Base-by-base conservation (phyloP, 2,329 filamentous ascomycete species). In the Alternaria panax region DNA sequence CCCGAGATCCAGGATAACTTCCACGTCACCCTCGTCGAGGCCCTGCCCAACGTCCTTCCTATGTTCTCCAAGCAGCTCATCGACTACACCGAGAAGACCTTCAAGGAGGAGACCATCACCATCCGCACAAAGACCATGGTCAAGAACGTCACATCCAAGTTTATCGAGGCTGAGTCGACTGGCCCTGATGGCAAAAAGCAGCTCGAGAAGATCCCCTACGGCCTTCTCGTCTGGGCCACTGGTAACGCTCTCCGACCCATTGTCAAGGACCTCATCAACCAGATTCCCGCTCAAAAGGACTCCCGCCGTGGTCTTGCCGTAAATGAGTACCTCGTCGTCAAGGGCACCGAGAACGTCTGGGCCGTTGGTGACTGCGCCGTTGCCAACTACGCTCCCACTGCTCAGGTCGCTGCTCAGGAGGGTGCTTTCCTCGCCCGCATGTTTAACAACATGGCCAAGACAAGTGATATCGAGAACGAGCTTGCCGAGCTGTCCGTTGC, bases 61-160 rank as follows among this genome's bases (percentile, higher is more conserved):
- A 96, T 93, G 86, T 99, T 99, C 86, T 97, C 92, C 79, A 98
- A 98, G 87, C 93, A 97, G 81, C 86, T 99, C 75, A 98, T 99
- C 76, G 95, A 99, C 75, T 99, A 99, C 86, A 99, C 95, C 71
- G 95, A 99, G 83, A 94, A 93, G 81, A 97, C 94, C 46, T 96
- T 99, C 85, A 95, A 96, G 83, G 95, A 99, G 84, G 95, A 99
- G 82, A 93, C 93, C 77, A 99, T 99, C 77, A 90, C 92, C 71
- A 97, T 99, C 82, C 91, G 92, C 81, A 96, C 95, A 72, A 98
- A 98, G 88, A 98, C 95, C 68, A 96, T 97, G 90, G 95, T 99
- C 79, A 98, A 98, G 87, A 93, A 91, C 63, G 95, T 99, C 60
- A 96, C 92, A 30, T 90, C 95, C 73, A 96, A 91, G 81, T 90